Evolutionary conservation across 2,329 filamentous ascomycete genomes (phyloP).

Genomic region (Calonectria montana): DNA sequence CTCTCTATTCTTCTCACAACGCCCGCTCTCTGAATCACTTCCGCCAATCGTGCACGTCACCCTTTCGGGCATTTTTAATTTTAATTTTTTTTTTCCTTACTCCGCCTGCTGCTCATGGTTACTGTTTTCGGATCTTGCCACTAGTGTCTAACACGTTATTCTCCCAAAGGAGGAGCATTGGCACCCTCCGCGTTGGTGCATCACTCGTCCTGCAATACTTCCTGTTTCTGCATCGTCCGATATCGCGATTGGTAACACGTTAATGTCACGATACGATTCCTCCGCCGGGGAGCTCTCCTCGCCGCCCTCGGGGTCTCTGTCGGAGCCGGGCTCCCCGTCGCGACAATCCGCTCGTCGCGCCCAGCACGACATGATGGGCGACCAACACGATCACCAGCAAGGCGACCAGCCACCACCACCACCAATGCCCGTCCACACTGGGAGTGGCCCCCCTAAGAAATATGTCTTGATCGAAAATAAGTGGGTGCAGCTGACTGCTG

Average conservation of each 20-base stretch:
- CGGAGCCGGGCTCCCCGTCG: slow-evolving; percentile 60
- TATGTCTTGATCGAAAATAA: slow-evolving; percentile 52
- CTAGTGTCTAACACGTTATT: slow-evolving; percentile 8
- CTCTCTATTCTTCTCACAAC: not conserved
- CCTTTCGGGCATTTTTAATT: not conserved
- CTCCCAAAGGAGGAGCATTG: slow-evolving; percentile 18
- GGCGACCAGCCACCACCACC: slow-evolving; percentile 37
- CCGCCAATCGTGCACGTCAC: not conserved
- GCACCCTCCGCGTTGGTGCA: slow-evolving; percentile 10
- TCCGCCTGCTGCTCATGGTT: slow-evolving; percentile 1
- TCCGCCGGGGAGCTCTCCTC: slow-evolving; percentile 63
- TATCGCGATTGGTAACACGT: slow-evolving; percentile 46
- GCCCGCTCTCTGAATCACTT: slow-evolving; percentile 8
- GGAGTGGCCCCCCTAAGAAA: slow-evolving; percentile 43
- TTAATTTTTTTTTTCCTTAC: not conserved
- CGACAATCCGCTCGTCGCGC: slow-evolving; percentile 45
- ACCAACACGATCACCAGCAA: slow-evolving; percentile 39
- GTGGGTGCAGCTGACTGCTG: slow-evolving; percentile 65
- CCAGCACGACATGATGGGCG: slow-evolving; percentile 56
- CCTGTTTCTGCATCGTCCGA: slow-evolving; percentile 33
- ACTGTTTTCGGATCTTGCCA: not conserved
- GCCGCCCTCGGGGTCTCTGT: slow-evolving; percentile 62
- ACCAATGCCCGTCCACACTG: slow-evolving; percentile 36
- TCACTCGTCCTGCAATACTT: slow-evolving; percentile 10
- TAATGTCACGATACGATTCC: slow-evolving; percentile 57